Conservation (phyloP, 495 filamentous ascomycete genomes). For the Penicillium argentinense region DNA sequence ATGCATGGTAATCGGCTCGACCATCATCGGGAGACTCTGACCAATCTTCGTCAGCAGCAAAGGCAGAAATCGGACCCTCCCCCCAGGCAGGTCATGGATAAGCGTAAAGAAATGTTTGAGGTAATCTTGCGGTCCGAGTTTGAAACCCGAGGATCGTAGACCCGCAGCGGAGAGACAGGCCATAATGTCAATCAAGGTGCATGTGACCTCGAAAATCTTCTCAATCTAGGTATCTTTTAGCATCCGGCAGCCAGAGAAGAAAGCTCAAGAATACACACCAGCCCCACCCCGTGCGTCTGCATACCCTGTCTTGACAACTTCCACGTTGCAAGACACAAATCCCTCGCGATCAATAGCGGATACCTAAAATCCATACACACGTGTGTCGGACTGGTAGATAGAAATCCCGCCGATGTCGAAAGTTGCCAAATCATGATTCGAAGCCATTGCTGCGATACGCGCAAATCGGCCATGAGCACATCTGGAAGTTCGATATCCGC, state of each 20-base stretch:
- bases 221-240: conserved; percentile 47
- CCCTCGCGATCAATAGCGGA: conserved; percentile 66
- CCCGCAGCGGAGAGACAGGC: conserved; percentile 55
- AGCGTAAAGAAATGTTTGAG: conserved; percentile 68
- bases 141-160: conserved; percentile 55
- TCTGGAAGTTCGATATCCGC: conserved; percentile 61
- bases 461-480: conserved; percentile 61
- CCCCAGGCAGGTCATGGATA: conserved; percentile 66
- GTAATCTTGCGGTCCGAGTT: conserved; percentile 67
- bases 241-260: not conserved
- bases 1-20: conserved; percentile 45
- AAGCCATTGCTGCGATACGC: conserved; percentile 73
- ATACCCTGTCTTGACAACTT: conserved; percentile 64
- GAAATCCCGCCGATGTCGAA: conserved; percentile 47
- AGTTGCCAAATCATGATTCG: conserved; percentile 76
- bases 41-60: conserved; percentile 68
- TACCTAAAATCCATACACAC: conserved; percentile 65
- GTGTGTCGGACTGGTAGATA: conserved; percentile 55
- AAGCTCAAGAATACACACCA: conserved; percentile 54
- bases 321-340: conserved; percentile 68
- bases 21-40: conserved; percentile 61
- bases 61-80: conserved; percentile 68
- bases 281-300: conserved; percentile 64
- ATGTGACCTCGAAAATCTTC: conserved; percentile 75
- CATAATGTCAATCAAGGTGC: conserved; percentile 71